phyloP scores from a whole-genome alignment of 1,284 basidiomycete genomes.

The Ceratobasidium sp. region DNA sequence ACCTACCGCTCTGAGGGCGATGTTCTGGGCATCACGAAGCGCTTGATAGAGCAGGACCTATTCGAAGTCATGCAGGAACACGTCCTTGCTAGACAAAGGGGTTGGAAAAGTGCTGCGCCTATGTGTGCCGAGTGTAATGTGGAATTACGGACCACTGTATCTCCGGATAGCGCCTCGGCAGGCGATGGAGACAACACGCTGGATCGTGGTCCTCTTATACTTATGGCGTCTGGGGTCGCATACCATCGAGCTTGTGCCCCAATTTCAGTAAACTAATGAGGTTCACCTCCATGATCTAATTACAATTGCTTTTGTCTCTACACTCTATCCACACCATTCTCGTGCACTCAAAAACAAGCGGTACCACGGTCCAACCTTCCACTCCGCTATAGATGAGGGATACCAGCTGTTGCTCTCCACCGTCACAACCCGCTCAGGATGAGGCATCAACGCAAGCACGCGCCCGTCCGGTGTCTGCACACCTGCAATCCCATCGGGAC shows the following conservation, averaged over 20 bases:
- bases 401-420: constrained; percentile 91
- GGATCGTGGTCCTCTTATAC: constrained; percentile 11
- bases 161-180: background rate
- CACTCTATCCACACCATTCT: constrained; percentile 52
- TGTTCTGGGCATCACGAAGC: constrained; percentile 88
- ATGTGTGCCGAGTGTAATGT: constrained; percentile 36
- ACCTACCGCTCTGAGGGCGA: constrained; percentile 93
- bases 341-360: constrained; percentile 94
- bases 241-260: constrained; percentile 47
- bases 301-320: constrained; percentile 36
- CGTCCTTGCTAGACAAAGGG: constrained; percentile 54
- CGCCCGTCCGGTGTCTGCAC: constrained; percentile 88
- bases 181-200: background rate
- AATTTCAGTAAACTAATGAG: constrained; percentile 21
- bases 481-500: constrained; percentile 87
- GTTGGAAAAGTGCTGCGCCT: constrained; percentile 54
- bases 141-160: background rate
- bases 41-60: constrained; percentile 85
- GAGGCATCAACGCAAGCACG: constrained; percentile 96
- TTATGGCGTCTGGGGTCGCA: constrained; percentile 45
- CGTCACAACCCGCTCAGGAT: constrained; percentile 84
- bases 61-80: constrained; percentile 75
- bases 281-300: constrained; percentile 35
- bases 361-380: constrained; percentile 92
- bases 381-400: constrained; percentile 69